Conservation (phyloP, 768 basidiomycete genomes). For the Amanita polypyramis region DNA sequence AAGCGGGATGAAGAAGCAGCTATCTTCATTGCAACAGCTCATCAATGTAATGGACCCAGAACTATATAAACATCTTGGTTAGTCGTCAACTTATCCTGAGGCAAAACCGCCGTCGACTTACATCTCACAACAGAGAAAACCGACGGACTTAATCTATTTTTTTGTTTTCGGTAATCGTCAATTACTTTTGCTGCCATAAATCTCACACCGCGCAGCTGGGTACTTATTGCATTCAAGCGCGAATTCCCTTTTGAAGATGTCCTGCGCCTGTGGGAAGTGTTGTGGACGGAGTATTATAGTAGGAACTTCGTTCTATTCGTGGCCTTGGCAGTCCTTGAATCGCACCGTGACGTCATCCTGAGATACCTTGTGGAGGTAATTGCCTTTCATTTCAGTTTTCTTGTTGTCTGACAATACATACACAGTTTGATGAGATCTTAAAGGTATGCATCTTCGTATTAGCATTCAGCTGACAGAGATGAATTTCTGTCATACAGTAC, state of each 20-base stretch:
- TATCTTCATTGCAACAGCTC: slow-evolving; percentile 81
- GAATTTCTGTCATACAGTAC: slow-evolving; percentile 36
- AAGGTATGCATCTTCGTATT: slow-evolving; percentile 32
- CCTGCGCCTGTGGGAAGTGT: slow-evolving; percentile 83
- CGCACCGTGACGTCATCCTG: slow-evolving; percentile 89
- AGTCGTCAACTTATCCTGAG: slow-evolving; percentile 11
- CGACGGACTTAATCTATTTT: slow-evolving; percentile 89
- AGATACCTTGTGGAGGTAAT: slow-evolving; percentile 88
- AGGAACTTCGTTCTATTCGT: slow-evolving; percentile 86
- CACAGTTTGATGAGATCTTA: slow-evolving; percentile 71
- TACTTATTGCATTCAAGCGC: slow-evolving; percentile 90
- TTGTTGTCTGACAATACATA: background rate
- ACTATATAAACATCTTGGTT: slow-evolving; percentile 83
- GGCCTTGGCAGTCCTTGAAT: slow-evolving; percentile 88
- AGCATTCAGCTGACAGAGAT: slow-evolving; percentile 1
- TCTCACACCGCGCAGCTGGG: slow-evolving; percentile 48
- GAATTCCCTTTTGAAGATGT: slow-evolving; percentile 94
- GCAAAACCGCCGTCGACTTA: background rate
- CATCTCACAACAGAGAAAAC: slow-evolving; percentile 51
- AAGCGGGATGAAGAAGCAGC: slow-evolving; percentile 94
- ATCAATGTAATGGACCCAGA: slow-evolving; percentile 94
- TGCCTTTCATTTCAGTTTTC: background rate
- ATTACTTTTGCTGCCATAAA: background rate
- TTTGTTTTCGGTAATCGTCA: slow-evolving; percentile 80
- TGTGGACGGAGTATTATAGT: slow-evolving; percentile 90